A percentile compares a stretch with the other conserved stretches of the same genome.
These are phyloP conservation scores for Globisporangium ultimum DNA, from an alignment of 352 stramenopile species.

Conservation along the genomic window DNA sequence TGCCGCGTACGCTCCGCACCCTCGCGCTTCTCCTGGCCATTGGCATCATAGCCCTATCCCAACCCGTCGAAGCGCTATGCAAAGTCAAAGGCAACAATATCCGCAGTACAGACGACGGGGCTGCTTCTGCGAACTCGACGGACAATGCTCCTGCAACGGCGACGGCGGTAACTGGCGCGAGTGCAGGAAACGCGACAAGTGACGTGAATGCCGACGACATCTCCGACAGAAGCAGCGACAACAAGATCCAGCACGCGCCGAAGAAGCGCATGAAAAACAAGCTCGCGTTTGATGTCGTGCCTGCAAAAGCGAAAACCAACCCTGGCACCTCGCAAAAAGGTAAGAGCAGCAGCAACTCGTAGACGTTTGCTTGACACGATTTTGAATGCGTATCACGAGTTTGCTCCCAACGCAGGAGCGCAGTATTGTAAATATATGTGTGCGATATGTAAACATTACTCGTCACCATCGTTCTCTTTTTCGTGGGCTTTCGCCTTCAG, in stretches of 20 bases:
- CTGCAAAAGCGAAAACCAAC: not conserved
- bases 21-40: not conserved
- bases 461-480: too few relatives aligned
- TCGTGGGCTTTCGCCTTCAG: too few relatives aligned
- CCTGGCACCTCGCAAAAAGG: too few relatives aligned
- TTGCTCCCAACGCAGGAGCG: too few relatives aligned
- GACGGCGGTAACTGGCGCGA: not conserved
- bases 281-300: slow-evolving; percentile 3
- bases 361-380: too few relatives aligned
- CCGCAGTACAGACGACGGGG: not conserved
- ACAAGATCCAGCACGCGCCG: slow-evolving; percentile 8
- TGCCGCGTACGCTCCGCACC: not conserved
- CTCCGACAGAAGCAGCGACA: not conserved
- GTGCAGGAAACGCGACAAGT: not conserved
- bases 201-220: not conserved
- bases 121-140: not conserved
- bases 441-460: too few relatives aligned
- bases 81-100: not conserved
- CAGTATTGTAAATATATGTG: too few relatives aligned
- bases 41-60: not conserved
- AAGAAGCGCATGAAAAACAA: slow-evolving; percentile 15
- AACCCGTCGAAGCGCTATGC: not conserved
- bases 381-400: too few relatives aligned
- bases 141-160: not conserved
- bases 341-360: too few relatives aligned